Conservation (phyloP, 164 flowering plant genomes). For the Aristolochia californica region DNA sequence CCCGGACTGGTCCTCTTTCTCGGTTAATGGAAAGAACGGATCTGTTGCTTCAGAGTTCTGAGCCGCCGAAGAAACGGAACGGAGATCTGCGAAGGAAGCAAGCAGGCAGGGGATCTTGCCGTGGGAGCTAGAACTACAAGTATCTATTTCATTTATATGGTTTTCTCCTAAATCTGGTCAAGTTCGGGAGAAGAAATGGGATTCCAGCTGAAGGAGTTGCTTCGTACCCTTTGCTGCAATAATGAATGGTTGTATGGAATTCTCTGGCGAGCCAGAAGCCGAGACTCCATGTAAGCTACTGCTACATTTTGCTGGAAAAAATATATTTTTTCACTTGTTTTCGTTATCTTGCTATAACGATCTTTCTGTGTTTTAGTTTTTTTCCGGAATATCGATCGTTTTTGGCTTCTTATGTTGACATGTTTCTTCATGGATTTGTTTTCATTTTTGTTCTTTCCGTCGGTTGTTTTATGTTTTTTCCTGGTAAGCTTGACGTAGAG, state of each 20-base stretch:
- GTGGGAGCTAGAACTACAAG: slow-evolving; percentile 12
- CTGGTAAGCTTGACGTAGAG: not conserved
- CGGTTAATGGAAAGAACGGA: slow-evolving; percentile 13
- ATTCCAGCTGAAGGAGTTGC: slow-evolving; percentile 27
- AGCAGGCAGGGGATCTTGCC: slow-evolving; percentile 23
- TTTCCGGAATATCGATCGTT: no score
- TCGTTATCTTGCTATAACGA: no score
- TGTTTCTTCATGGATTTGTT: not conserved
- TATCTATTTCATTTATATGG: no score
- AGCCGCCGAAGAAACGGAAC: slow-evolving; percentile 6
- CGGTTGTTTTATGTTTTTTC: not conserved
- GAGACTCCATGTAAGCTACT: slow-evolving; percentile 46
- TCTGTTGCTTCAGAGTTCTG: slow-evolving; percentile 6
- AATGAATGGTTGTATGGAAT: slow-evolving; percentile 72
- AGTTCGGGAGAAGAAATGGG: slow-evolving; percentile 6
- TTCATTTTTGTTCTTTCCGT: not conserved
- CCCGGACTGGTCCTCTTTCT: not conserved
- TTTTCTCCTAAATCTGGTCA: not conserved
- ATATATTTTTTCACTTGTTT: no score
- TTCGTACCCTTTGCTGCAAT: slow-evolving; percentile 45
- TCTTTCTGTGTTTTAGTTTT: no score
- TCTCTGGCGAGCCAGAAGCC: slow-evolving; percentile 57
- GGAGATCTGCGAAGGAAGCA: slow-evolving; percentile 14
- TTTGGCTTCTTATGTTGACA: slow-evolving; percentile 9
- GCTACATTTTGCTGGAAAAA: slow-evolving; percentile 1